Conservation (phyloP, 441 rosid species). For the Melianthus villosus region DNA sequence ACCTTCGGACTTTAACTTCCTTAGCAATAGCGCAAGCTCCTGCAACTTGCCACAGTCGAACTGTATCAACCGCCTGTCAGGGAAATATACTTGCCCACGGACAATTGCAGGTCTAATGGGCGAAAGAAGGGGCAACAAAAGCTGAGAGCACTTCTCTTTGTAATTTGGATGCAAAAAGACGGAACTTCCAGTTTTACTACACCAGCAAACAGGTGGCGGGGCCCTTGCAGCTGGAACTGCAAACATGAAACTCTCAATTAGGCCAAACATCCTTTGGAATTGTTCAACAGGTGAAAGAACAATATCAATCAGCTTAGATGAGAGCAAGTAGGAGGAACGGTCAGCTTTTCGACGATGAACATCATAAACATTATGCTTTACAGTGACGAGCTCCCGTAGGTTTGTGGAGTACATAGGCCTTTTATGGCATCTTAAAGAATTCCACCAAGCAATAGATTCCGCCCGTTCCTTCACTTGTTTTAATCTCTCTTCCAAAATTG, state of each 20-base stretch:
- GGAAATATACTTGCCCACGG: slow-evolving; percentile 89
- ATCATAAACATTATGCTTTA: slow-evolving; percentile 48
- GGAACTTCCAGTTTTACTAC: slow-evolving; percentile 50
- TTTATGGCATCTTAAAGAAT: slow-evolving; percentile 79
- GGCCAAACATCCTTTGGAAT: slow-evolving; percentile 59
- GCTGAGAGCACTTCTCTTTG: slow-evolving; percentile 48
- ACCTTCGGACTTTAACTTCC: slow-evolving; percentile 87
- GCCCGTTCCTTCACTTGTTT: slow-evolving; percentile 68
- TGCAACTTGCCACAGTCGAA: slow-evolving; percentile 99
- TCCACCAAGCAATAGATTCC: slow-evolving; percentile 94
- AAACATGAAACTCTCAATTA: slow-evolving; percentile 86
- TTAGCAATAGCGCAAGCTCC: slow-evolving; percentile 79
- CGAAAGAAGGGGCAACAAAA: slow-evolving; percentile 60
- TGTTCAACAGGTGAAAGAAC: slow-evolving; percentile 87
- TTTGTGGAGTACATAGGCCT: slow-evolving; percentile 76
- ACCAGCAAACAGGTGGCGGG: slow-evolving; percentile 71
- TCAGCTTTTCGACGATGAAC: slow-evolving; percentile 36
- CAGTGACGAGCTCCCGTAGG: slow-evolving; percentile 37
- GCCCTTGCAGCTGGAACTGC: slow-evolving; percentile 95
- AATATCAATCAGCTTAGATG: slow-evolving; percentile 65
- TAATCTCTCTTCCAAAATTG: slow-evolving; percentile 59
- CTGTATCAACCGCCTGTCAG: slow-evolving; percentile 92
- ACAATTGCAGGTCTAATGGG: slow-evolving; percentile 95
- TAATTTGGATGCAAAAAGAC: slow-evolving; percentile 49
- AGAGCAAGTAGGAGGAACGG: slow-evolving; percentile 32